Conservation (phyloP, 306 rosid species). For the Adenanthera pavonina region DNA sequence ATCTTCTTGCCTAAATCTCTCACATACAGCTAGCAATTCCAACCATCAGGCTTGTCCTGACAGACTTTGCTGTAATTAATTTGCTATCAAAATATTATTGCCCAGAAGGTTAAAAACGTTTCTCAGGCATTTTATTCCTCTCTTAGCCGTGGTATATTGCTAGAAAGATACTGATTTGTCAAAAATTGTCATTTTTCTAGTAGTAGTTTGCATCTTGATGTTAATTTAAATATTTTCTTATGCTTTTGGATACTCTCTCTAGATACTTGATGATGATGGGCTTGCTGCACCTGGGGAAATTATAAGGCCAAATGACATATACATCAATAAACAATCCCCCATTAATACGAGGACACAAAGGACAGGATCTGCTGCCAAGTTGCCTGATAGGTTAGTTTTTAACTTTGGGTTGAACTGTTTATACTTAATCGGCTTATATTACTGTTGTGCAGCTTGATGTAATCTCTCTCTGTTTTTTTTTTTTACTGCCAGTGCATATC, state of each 20-base stretch:
- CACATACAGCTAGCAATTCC: background rate
- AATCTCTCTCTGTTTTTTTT: slow-evolving; percentile 14
- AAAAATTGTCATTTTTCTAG: background rate
- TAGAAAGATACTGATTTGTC: background rate
- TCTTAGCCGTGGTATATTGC: background rate
- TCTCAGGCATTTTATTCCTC: background rate
- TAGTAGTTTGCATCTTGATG: background rate
- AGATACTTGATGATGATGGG: slow-evolving; percentile 93
- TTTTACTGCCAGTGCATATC: slow-evolving; percentile 62
- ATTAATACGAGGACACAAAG: slow-evolving; percentile 44
- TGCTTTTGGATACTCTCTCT: slow-evolving; percentile 29
- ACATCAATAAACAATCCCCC: slow-evolving; percentile 76
- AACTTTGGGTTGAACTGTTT: background rate
- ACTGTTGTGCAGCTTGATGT: slow-evolving; percentile 21
- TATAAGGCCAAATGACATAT: slow-evolving; percentile 66
- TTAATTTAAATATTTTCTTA: background rate
- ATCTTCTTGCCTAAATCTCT: background rate
- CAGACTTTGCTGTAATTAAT: background rate
- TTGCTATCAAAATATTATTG: background rate
- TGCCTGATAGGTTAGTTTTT: slow-evolving; percentile 61
- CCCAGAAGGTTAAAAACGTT: background rate
- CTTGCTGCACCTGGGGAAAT: slow-evolving; percentile 95
- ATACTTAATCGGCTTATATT: background rate
- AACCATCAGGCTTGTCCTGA: background rate
- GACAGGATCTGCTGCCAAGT: slow-evolving; percentile 48